Evolutionary conservation across 2,329 filamentous ascomycete species (phyloP), one percentile per base, ranked within the genome.

Genomic region (Paraconiothyrium brasiliense): DNA sequence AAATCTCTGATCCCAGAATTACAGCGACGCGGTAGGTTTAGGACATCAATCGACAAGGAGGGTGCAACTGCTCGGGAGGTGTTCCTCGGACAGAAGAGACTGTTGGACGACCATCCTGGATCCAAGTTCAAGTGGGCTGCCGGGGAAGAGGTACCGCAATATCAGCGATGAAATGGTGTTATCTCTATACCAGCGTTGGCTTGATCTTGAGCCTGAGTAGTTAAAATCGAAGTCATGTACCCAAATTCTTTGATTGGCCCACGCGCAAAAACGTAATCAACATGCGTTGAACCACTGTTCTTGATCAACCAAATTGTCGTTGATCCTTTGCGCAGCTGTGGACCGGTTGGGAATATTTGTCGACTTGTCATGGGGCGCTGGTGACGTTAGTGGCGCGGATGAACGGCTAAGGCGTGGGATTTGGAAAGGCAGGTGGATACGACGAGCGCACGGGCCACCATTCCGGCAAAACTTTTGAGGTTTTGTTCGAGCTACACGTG

Each of bases 1-100:
- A 58, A 70, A 44, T 63, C 62, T 35, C 34, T 74, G 35, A 32
- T 73, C 2, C 71, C 71, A 10, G 70, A 73, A 62, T 54, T 73
- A 43, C 69, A 67, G 54, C 39, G 58, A 52, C 61, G 67, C 47
- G 71, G 65, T 4, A 39, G 67, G 47, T 82, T 83, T 67, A 77
- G 69, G 47, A 58, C 49, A n/a, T 50, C 43, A 11, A 58, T 63
- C 9, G 56, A 62, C 34, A 58, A 58, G 32, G 30, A 59, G 39
- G 62, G 66, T 24, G 62, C 43, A 11, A 65, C 60, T 10, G 60
- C 52, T 7, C 35, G 58, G 44, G 66, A 65, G 44, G 20, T 49
- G 6, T 64, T 65, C 32, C 39, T 61, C 48, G 64, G 64, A n/a
- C 39, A 39, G 22, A 57, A 54, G 13, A 54, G 62, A 50, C 32